A percentile compares a stretch with the other conserved stretches of the same genome.
phyloP scores from a whole-genome alignment of 352 stramenopile genomes.

The Albugo candida region DNA sequence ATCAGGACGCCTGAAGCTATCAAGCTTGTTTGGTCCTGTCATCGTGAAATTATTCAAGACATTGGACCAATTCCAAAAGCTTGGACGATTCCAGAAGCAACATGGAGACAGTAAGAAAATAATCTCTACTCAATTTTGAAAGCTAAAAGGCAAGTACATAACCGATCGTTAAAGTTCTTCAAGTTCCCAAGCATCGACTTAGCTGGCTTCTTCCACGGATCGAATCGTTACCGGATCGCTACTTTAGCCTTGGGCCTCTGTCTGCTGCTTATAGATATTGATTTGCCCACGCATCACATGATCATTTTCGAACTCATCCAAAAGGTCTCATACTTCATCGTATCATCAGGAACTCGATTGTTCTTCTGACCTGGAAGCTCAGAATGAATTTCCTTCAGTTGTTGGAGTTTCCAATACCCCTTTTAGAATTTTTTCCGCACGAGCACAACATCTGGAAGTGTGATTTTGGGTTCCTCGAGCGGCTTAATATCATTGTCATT shows the following conservation, averaged over 20 bases:
- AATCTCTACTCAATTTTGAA: no score
- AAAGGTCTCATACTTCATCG: conserved; percentile 94
- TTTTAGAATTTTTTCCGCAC: conserved; percentile 96
- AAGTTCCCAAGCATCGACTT: conserved; percentile 42
- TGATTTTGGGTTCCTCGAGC: conserved; percentile 60
- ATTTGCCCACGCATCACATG: conserved; percentile 93
- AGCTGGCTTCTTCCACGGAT: conserved; percentile 36
- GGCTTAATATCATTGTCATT: conserved; percentile 84
- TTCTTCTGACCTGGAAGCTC: conserved; percentile 31
- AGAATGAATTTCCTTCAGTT: conserved; percentile 87
- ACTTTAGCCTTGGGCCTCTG: conserved; percentile 10
- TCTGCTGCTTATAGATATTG: conserved; percentile 79
- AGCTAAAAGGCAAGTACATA: no score
- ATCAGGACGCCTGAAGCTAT: conserved; percentile 98
- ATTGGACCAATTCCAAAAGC: conserved; percentile 38
- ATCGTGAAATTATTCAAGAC: conserved; percentile 95
- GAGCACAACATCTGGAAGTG: conserved; percentile 92
- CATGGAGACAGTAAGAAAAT: conserved; percentile 21
- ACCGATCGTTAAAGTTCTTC: conserved; percentile 56
- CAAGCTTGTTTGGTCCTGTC: conserved; percentile 96
- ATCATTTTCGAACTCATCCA: conserved; percentile 96
- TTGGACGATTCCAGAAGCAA: conserved; percentile 70
- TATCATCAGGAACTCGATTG: conserved; percentile 75
- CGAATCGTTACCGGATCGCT: conserved; percentile 26
- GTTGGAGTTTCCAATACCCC: conserved; percentile 92